Evolutionary conservation across 768 basidiomycete species (phyloP), one percentile per base, ranked within the genome.

Genomic region (Leccinum variicolor): DNA sequence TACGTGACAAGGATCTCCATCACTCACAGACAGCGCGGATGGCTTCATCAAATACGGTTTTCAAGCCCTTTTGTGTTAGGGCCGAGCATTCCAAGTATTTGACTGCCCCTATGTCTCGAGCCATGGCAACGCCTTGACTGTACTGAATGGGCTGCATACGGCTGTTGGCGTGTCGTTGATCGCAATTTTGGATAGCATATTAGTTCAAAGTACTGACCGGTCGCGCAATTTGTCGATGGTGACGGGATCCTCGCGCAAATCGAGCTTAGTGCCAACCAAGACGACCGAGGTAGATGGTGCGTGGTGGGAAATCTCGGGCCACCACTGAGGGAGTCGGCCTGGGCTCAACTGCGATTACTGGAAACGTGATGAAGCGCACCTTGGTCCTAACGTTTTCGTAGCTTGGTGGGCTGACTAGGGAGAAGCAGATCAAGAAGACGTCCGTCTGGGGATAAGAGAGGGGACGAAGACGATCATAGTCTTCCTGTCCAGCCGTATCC

Each of bases 401-500:
- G 76, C 91, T 94, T 23, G 97, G 96, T 36, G 97, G 97, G 70
- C 91, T 93, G 71, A 98, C 96, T 60, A 99, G 84, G 50, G 94
- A 96, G 80, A 99, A 99, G 75, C 97, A 99, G 72, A 99, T 95
- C 76, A 99, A 81, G 80, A 99, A 99, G 58, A 99, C 94, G 74
- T 99, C 96, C 45, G 97, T 98, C 77, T 98, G 97, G 25, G 97
- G 97, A 77, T 99, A 99, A 62, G 93, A 96, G 66, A 99, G 83
- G 52, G 97, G 97, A 65, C 97, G 88, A 65, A 99, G 89, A 46
- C 97, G 89, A 77, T 96, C 94, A 72, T 96, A 99, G 79, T 99
- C 96, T 75, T 99, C 97, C 77, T 99, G 97, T 64, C 97, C 97
- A 34, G 97, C 97, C n/a, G 97, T 99, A 83, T 99, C 97, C 97